Base-by-base conservation (phyloP, 2,329 filamentous ascomycete genomes). In the Calonectria pseudoturangicola region DNA sequence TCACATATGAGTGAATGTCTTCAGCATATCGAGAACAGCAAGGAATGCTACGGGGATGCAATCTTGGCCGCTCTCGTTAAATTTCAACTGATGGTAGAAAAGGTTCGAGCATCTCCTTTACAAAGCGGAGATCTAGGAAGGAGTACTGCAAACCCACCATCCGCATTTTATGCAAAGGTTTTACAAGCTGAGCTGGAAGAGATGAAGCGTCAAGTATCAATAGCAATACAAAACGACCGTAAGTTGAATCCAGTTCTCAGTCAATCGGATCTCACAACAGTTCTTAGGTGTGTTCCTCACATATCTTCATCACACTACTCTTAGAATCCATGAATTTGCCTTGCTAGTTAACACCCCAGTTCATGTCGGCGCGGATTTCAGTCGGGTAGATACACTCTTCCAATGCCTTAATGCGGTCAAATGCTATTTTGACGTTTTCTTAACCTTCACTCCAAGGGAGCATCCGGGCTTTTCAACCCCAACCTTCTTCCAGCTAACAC, bases 401-500 rank as follows among this genome's bases (percentile, higher is more conserved):
- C 50, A 9, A 18, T 65, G 62, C 12, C 62, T 65, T 9, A 9
- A n/a, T 16, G n/a, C 45, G 16, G n/a, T 65, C 28, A 65, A 50
- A 41, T 27, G 21, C 15, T 65, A 51, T 9, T 65, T 65, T 47
- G 62, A 41, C n/a, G 30, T 65, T 18, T 65, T 65, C 12, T 39
- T 51, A 3, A 27, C 45, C 3, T 51, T 25, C 5, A 1, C n/a
- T 10, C 45, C 45, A 3, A 18, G n/a, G 10, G 62, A 65, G 2
- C 51, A 65, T 33, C 16, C 16, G 2, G 62, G 62, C 18, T 65
- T 65, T 27, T 50, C 62, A 1, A 65, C 62, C 3, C 30, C 62
- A 10, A 65, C 28, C n/a, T 65, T 65, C n/a, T 51, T 65, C 30
- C 62, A 65, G 18, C 28, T 65, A 7, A 51, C 62, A 4, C 62